Conservation (phyloP, 805 yeast species). For the Wickerhamiella cacticola region DNA sequence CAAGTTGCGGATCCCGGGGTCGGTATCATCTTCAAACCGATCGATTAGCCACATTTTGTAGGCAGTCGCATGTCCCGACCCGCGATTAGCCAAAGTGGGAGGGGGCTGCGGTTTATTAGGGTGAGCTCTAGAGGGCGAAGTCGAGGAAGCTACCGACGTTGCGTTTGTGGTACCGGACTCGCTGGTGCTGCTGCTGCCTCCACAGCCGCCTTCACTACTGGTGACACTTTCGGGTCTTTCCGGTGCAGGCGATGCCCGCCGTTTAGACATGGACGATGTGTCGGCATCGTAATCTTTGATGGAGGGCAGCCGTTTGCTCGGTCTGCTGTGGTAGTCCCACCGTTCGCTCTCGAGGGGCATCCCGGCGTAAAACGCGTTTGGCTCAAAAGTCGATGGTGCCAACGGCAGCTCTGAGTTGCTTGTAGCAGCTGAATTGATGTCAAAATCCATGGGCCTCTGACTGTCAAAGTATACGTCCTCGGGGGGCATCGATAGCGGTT, state of each 20-base stretch:
- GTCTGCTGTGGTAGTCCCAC: conserved; percentile 11
- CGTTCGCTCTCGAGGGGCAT: conserved; percentile 6
- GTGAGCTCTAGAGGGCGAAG: too few species aligned
- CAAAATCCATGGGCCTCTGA: neutral
- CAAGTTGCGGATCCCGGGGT: neutral
- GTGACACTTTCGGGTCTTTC: too few species aligned
- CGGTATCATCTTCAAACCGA: neutral
- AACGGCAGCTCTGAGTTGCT: neutral
- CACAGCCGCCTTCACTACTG: conserved; percentile 1
- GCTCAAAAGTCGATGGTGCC: neutral
- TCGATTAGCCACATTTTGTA: conserved; percentile 9
- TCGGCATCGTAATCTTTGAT: neutral
- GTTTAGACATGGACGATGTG: neutral
- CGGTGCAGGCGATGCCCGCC: neutral
- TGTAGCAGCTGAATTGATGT: neutral
- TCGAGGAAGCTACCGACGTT: neutral
- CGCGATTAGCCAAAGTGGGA: neutral
- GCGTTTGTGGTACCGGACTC: neutral
- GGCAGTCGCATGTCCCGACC: neutral
- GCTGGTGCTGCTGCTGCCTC: neutral
- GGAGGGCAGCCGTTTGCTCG: conserved; percentile 6
- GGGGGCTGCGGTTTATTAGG: too few species aligned
- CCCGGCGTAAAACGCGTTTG: neutral
- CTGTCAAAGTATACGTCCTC: neutral
- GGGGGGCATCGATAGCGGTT: neutral